Percentiles rank a stretch among this genome's conserved stretches.
Evolutionary conservation across 371 early-diverging fungal genomes (phyloP).

Genomic region (Apophysomyces variabilis): DNA sequence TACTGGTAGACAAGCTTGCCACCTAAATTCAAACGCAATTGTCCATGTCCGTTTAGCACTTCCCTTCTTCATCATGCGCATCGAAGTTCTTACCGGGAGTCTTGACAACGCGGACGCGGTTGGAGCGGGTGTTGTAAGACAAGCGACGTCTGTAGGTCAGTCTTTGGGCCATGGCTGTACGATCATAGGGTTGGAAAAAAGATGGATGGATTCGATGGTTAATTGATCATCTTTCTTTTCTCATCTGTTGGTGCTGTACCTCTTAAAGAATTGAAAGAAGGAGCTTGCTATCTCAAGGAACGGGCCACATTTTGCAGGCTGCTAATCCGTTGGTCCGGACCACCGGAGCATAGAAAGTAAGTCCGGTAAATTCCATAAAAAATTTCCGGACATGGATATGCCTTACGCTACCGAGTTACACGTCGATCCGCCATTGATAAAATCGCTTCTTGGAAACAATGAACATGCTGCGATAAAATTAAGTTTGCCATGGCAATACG

Average conservation of each 20-base stretch:
- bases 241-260: neutral
- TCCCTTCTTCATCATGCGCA: too few species aligned
- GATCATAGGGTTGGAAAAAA: neutral
- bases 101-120: conserved; percentile 95
- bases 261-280: conserved; percentile 10
- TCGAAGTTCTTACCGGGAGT: conserved; percentile 78
- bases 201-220: conserved; percentile 7
- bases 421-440: too few species aligned
- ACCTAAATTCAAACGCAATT: conserved; percentile 48
- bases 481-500: too few species aligned
- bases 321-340: neutral
- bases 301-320: neutral
- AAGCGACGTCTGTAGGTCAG: conserved; percentile 96
- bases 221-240: conserved; percentile 7
- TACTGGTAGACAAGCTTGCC: conserved; percentile 92
- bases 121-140: conserved; percentile 99
- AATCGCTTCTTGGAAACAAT: too few species aligned
- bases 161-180: conserved; percentile 80
- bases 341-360: neutral
- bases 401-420: too few species aligned
- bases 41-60: too few species aligned
- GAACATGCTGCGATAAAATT: too few species aligned
- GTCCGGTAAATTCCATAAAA: neutral
- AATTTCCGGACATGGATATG: too few species aligned
- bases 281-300: neutral